Evolutionary conservation across 164 flowering plant genomes (phyloP), one percentile per base, ranked within the genome.

Genomic region (Vitis riparia): DNA sequence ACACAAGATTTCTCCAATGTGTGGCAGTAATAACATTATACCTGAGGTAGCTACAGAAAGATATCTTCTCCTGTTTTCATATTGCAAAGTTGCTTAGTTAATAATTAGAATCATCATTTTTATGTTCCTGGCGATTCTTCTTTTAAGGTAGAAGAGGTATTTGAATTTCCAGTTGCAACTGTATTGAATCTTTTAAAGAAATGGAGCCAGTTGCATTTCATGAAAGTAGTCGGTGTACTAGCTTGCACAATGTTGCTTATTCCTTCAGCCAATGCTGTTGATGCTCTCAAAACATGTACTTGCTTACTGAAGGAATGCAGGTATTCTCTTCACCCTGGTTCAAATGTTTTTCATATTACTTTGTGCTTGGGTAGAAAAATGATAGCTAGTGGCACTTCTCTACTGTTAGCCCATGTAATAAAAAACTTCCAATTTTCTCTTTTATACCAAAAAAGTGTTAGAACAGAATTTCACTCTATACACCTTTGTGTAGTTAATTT

Each of bases 221-320:
- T 83, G 53, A 75, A 78, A 65, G 73, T 80, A 53, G 86, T 80
- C 11, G 85, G 81, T 62, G 30, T 83, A 29, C 68, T 89, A 17
- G 83, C 87, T 58, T 85, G 83, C 67, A 52, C 79, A 50, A 71
- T 86, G 55, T 72, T 87, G 71, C 65, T 79, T 53, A 72, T 85
- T 66, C 89, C 93, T 65, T 80, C 91, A 51, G 89, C 91, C 23
- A 77, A 80, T 63, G 97, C 93, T 60, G 86, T 80, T 79, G 92
- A 91, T 82, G 90, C 97, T 49, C 89, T 91, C 70, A 89, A 89
- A 82, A 91, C 97, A n/a, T 91, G 94, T 73, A 58, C 90, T 56
- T 89, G 92, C 77, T 79, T 91, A 51, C 75, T 91, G 73, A 88
- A 82, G 74, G 92, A 91, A 67, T 91, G 97, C 91, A 91, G 92